These are phyloP conservation scores for Sphagnum magellanicum DNA, from an alignment of 228 moss, liverwort and hornwort genomes.

Conservation along the genomic window DNA sequence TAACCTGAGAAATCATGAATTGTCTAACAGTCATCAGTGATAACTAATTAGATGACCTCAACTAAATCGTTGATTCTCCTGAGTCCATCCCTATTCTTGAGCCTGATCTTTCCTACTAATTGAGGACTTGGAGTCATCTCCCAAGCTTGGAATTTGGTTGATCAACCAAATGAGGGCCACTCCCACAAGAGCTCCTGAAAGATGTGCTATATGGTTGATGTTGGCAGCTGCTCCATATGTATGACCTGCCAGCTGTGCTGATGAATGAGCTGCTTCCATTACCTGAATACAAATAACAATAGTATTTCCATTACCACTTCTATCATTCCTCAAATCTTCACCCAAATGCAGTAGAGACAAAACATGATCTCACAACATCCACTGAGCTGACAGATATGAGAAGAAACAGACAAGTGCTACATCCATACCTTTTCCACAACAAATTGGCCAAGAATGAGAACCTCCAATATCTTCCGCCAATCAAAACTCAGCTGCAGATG, in stretches of 20 bases:
- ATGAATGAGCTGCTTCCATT: slow-evolving; percentile 93
- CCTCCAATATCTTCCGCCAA: slow-evolving; percentile 95
- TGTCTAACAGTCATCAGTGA: too few relatives aligned
- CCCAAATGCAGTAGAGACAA: too few relatives aligned
- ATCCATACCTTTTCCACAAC: slow-evolving; percentile 87
- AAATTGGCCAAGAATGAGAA: slow-evolving; percentile 96
- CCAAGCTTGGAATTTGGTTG: slow-evolving; percentile 50
- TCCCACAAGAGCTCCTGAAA: slow-evolving; percentile 91
- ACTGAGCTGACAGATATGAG: too few relatives aligned
- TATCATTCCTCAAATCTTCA: too few relatives aligned
- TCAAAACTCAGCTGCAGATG: slow-evolving; percentile 77
- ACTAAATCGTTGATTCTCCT: too few relatives aligned
- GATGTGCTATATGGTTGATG: slow-evolving; percentile 91
- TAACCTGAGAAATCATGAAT: too few relatives aligned
- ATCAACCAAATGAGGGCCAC: slow-evolving; percentile 87
- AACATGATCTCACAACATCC: too few relatives aligned
- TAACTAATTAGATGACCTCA: too few relatives aligned
- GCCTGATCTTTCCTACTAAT: too few relatives aligned
- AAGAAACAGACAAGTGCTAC: too few relatives aligned
- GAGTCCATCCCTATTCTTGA: too few relatives aligned
- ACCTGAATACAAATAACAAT: slow-evolving; percentile 44
- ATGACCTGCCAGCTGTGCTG: slow-evolving; percentile 74
- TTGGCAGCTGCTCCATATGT: slow-evolving; percentile 70
- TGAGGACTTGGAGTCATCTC: slow-evolving; percentile 13
- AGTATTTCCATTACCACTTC: neutral